Evolutionary conservation across 2,329 filamentous ascomycete species (phyloP).

Genomic region (Teratosphaeria viscida): DNA sequence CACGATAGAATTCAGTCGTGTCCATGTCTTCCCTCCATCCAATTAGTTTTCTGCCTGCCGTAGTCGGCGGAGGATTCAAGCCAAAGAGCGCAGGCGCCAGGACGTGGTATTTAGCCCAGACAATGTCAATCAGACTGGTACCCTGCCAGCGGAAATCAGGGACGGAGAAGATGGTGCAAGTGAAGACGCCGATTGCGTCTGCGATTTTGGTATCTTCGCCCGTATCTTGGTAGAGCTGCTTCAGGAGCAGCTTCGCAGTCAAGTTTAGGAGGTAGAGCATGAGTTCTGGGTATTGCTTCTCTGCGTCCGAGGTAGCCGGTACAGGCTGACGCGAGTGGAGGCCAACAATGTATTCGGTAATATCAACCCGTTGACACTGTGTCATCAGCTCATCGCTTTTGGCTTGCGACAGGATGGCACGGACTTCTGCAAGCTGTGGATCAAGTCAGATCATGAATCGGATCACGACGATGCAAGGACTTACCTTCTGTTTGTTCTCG

Average conservation of each 20-base stretch:
- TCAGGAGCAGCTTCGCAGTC: slow-evolving; percentile 62
- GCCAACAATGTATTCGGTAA: slow-evolving; percentile 28
- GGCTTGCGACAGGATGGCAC: slow-evolving; percentile 38
- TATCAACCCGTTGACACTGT: slow-evolving; percentile 14
- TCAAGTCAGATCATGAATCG: background rate
- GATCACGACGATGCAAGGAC: background rate
- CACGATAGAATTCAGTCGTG: slow-evolving; percentile 41
- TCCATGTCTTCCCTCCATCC: slow-evolving; percentile 48
- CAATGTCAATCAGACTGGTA: slow-evolving; percentile 67
- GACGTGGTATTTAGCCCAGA: slow-evolving; percentile 76
- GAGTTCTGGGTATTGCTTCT: slow-evolving; percentile 32
- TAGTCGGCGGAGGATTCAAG: slow-evolving; percentile 42
- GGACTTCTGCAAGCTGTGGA: slow-evolving; percentile 40
- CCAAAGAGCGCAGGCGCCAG: slow-evolving; percentile 81
- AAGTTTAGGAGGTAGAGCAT: slow-evolving; percentile 67
- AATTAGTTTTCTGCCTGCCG: slow-evolving; percentile 59
- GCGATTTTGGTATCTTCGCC: slow-evolving; percentile 39
- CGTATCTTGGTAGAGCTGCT: slow-evolving; percentile 42
- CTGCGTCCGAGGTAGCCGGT: slow-evolving; percentile 13
- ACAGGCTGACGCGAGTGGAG: slow-evolving; percentile 22
- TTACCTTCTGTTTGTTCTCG: slow-evolving; percentile 49
- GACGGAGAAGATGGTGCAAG: slow-evolving; percentile 63
- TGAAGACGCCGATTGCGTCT: slow-evolving; percentile 68
- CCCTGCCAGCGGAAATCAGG: slow-evolving; percentile 50
- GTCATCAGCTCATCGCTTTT: background rate